Percentiles rank a stretch among this genome's conserved stretches.
Conservation (phyloP, 768 basidiomycete genomes). For the Tulasnella sp. region DNA sequence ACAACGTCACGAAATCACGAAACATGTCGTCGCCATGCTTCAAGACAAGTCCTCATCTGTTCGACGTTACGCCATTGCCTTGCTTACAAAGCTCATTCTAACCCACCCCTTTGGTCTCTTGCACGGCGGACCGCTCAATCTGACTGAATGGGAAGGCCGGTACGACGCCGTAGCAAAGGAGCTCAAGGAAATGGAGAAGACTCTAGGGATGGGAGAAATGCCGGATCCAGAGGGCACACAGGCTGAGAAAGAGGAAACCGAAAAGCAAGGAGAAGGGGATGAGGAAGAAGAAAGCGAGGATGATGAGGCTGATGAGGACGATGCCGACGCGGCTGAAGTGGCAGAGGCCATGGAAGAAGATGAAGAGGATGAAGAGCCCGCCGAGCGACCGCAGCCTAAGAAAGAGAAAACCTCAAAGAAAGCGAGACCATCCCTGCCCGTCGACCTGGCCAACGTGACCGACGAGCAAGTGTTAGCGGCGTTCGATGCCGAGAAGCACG, state of each 20-base stretch:
- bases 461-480: slow-evolving; percentile 74
- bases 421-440: slow-evolving; percentile 64
- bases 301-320: slow-evolving; percentile 45
- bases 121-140: slow-evolving; percentile 79
- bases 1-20: slow-evolving; percentile 74
- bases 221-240: slow-evolving; percentile 44
- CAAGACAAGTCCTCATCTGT: slow-evolving; percentile 90
- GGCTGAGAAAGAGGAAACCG: slow-evolving; percentile 40
- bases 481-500: slow-evolving; percentile 66
- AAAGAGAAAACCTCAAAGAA: slow-evolving; percentile 48
- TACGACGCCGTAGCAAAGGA: slow-evolving; percentile 66
- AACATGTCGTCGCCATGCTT: slow-evolving; percentile 74
- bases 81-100: slow-evolving; percentile 71
- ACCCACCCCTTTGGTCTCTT: slow-evolving; percentile 89
- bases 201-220: slow-evolving; percentile 51
- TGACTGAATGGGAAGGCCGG: slow-evolving; percentile 71
- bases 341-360: slow-evolving; percentile 50
- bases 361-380: slow-evolving; percentile 39
- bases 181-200: slow-evolving; percentile 67
- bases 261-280: slow-evolving; percentile 43
- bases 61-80: slow-evolving; percentile 77
- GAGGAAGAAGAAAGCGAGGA: slow-evolving; percentile 50
- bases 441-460: slow-evolving; percentile 70
- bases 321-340: slow-evolving; percentile 44
- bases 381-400: slow-evolving; percentile 34